Percentiles rank a stretch among this genome's conserved stretches.
Conservation (phyloP, 805 yeast genomes). For the Saccharomycopsis oosterbeekiorum region DNA sequence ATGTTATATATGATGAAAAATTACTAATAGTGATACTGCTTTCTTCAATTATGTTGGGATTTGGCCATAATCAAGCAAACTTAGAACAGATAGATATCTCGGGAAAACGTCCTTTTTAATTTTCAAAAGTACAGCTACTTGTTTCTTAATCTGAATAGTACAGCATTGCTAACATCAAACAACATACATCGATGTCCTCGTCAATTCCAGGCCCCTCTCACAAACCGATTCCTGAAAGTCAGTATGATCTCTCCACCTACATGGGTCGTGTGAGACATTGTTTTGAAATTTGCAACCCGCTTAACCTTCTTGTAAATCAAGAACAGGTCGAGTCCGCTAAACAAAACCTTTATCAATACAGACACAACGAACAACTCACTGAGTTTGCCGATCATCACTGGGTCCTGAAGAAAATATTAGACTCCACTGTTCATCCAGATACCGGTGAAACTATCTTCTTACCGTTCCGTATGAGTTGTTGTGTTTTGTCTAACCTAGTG, state of each 20-base stretch:
- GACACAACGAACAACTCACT: constrained; percentile 47
- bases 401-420: constrained; percentile 79
- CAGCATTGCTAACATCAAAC: neutral
- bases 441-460: constrained; percentile 86
- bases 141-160: too few relatives aligned
- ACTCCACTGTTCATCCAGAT: constrained; percentile 93
- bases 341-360: constrained; percentile 56
- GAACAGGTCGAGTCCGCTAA: constrained; percentile 57
- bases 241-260: constrained; percentile 71
- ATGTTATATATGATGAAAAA: too few relatives aligned
- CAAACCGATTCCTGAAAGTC: constrained; percentile 58
- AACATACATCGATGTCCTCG: constrained; percentile 56
- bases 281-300: constrained; percentile 86
- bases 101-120: too few relatives aligned
- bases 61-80: too few relatives aligned
- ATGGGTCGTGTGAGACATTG: constrained; percentile 94
- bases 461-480: constrained; percentile 96
- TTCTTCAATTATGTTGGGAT: too few relatives aligned
- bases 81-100: too few relatives aligned
- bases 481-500: constrained; percentile 85
- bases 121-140: too few relatives aligned
- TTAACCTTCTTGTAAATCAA: constrained; percentile 69
- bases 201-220: constrained; percentile 75
- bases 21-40: too few relatives aligned
- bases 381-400: constrained; percentile 75